Evolutionary conservation across 805 yeast genomes (phyloP).

Genomic region (Candida silvicultrix): DNA sequence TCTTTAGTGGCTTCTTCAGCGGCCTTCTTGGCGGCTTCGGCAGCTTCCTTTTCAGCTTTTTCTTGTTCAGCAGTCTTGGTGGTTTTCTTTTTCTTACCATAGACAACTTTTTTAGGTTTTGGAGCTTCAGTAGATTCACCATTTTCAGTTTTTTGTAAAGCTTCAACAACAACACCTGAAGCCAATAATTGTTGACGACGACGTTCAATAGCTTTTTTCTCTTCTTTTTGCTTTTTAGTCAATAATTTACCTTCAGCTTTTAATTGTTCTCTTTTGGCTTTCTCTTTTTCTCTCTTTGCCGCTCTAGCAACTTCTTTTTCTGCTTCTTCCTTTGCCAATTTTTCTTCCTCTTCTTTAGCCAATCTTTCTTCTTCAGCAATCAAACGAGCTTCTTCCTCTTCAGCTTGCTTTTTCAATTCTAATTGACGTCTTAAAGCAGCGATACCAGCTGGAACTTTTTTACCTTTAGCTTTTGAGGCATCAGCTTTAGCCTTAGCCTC

Average conservation of each 20-base stretch:
- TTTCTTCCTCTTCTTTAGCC: constrained; percentile 44
- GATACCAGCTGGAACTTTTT: constrained; percentile 82
- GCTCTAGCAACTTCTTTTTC: constrained; percentile 51
- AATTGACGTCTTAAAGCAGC: constrained; percentile 88
- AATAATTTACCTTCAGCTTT: constrained; percentile 93
- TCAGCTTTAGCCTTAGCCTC: constrained; percentile 22
- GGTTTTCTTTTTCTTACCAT: constrained; percentile 64
- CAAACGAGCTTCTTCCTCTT: constrained; percentile 69
- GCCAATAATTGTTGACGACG: constrained; percentile 83
- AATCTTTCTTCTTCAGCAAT: constrained; percentile 69
- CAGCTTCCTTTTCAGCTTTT: constrained; percentile 14
- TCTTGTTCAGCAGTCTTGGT: constrained; percentile 19
- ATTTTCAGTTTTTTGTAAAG: constrained; percentile 37
- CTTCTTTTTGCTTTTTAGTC: constrained; percentile 94
- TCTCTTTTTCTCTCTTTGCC: constrained; percentile 82
- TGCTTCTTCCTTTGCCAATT: constrained; percentile 33
- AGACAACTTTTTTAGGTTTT: constrained; percentile 64
- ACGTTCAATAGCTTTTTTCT: constrained; percentile 76
- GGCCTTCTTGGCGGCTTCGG: constrained; percentile 20
- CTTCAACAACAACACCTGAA: constrained; percentile 71
- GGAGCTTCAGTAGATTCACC: constrained; percentile 18
- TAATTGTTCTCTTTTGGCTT: constrained; percentile 79
- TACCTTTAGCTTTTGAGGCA: constrained; percentile 42
- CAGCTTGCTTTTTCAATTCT: constrained; percentile 81
- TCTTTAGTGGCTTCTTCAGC: constrained; percentile 17